Evolutionary conservation across 768 basidiomycete species (phyloP), one percentile per base, ranked within the genome.

Genomic region (Hemileccinum rubropunctum): DNA sequence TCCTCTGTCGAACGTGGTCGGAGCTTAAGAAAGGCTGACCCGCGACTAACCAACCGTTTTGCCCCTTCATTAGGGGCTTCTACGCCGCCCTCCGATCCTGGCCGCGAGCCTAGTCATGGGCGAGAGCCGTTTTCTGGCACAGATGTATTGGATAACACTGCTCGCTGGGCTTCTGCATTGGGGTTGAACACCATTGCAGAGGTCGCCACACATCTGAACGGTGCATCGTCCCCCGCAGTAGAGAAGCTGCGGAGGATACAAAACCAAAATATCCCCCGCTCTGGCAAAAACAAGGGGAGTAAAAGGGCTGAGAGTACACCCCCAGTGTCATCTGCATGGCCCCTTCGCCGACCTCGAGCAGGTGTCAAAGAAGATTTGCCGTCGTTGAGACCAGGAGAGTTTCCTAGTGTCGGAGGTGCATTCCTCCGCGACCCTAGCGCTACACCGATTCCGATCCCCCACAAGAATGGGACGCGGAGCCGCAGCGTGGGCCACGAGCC

Each of bases 251-350:
- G 59, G 42, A 57, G 41, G 47, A 50, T 67, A 42, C 65, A 58
- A 18, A 43, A 37, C 4, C 42, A 20, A 39, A 34, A 15, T 9
- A 9, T 17, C 3, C 30, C 23, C 1, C 33, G 2, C n/a, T 38
- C 35, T 43, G 37, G 30, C 33, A 38, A 42, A 26, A 34, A 28
- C 1, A 42, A 43, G 10, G n/a, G 27, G 21, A 35, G 38, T 7
- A 66, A 64, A 45, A 56, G 66, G 28, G 58, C 67, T 42, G 66
- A 66, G 49, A 67, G 66, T 10, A 64, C 66, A 4, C 66, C 66
- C 0, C 58, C 66, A 11, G 65, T 62, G 5, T 53, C 65, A 8
- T 52, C 58, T 17, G 54, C 26, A 13, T 69, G 67, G 59, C 35
- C 42, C 18, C 17, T 32, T 20, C 53, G 52, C 20, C 48, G 41